Conservation (phyloP, 2,329 filamentous ascomycete species). For the Neopestalotiopsis sp. region DNA sequence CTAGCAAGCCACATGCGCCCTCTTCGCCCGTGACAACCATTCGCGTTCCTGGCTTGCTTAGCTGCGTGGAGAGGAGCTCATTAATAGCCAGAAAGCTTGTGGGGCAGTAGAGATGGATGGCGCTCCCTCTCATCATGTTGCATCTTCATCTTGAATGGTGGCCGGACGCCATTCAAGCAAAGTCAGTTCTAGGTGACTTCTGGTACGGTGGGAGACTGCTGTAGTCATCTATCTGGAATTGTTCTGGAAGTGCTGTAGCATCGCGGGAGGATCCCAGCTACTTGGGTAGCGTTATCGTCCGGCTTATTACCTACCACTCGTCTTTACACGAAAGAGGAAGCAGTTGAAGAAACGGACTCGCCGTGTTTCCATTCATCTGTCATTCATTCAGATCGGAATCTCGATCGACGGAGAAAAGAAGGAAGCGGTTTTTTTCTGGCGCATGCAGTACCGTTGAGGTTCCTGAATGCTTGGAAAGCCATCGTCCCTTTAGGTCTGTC, state of each 20-base stretch:
- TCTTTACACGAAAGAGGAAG: not conserved
- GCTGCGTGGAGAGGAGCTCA: slow-evolving; percentile 3
- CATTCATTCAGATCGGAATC: not conserved
- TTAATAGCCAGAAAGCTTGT: slow-evolving; percentile 8
- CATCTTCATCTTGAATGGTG: not conserved
- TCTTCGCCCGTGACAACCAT: slow-evolving; percentile 16
- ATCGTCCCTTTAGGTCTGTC: not conserved
- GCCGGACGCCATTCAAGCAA: not conserved
- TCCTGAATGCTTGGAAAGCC: not conserved
- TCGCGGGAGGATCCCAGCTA: slow-evolving; percentile 9
- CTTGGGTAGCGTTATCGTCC: slow-evolving; percentile 5
- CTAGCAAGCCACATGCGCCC: slow-evolving; percentile 9
- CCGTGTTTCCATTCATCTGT: not conserved
- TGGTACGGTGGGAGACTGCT: not conserved
- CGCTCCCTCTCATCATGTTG: slow-evolving; percentile 2
- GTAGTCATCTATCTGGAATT: slow-evolving; percentile 14
- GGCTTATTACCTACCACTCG: not conserved
- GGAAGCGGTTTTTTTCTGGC: not conserved
- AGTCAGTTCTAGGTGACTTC: not conserved
- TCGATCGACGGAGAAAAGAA: not conserved
- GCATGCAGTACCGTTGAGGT: slow-evolving; percentile 5
- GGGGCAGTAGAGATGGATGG: not conserved
- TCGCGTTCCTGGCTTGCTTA: slow-evolving; percentile 5
- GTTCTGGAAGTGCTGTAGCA: slow-evolving; percentile 16
- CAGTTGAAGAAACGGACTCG: not conserved